A percentile compares a stretch with the other conserved stretches of the same genome.
Evolutionary conservation across 257 asterid genomes (phyloP).

Genomic region (Solanum chilense): DNA sequence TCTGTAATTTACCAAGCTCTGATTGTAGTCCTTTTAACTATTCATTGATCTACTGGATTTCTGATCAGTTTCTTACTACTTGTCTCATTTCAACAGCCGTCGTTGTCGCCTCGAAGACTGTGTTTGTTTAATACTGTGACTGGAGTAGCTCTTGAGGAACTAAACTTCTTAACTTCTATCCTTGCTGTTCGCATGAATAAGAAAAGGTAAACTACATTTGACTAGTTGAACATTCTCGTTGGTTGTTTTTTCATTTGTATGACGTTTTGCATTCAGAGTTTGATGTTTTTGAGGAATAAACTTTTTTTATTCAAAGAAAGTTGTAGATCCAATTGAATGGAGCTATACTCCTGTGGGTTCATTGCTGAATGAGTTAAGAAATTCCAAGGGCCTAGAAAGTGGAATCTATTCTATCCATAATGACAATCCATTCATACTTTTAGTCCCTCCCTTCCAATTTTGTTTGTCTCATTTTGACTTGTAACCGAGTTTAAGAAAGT

Average conservation of each 20-base stretch:
- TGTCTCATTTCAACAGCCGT: conserved; percentile 46
- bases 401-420: not conserved
- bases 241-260: not conserved
- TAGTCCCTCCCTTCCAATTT: not conserved
- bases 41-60: not conserved
- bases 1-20: not conserved
- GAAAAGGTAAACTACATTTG: conserved; percentile 38
- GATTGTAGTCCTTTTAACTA: not conserved
- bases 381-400: not conserved
- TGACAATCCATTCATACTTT: not conserved
- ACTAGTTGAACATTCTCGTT: not conserved
- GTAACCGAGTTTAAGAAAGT: not conserved
- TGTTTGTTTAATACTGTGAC: conserved; percentile 64
- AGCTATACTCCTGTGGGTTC: not conserved
- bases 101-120: conserved; percentile 82
- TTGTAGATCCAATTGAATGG: not conserved
- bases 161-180: conserved; percentile 85
- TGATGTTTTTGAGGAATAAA: not conserved
- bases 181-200: conserved; percentile 71
- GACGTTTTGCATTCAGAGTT: not conserved
- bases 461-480: not conserved
- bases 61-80: not conserved
- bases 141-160: conserved; percentile 66
- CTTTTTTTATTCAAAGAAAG: not conserved
- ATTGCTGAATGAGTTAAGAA: not conserved